Conservation (phyloP, 2,329 filamentous ascomycete species). For the Cryphonectria carpinicola region DNA sequence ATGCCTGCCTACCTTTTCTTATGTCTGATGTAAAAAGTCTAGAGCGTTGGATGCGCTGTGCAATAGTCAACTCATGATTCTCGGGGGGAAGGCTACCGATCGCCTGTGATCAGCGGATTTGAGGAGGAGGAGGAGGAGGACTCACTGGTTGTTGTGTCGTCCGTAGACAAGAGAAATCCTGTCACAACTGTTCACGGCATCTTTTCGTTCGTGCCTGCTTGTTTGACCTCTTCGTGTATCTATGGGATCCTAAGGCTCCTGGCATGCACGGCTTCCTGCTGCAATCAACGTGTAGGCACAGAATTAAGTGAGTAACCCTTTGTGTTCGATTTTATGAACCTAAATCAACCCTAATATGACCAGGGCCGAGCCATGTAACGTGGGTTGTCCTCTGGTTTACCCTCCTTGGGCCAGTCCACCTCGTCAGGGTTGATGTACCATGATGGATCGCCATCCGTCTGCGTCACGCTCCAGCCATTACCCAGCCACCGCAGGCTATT, state of each 20-base stretch:
- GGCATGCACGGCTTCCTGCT: neutral
- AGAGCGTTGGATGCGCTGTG: conserved; percentile 58
- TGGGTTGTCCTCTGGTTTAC: conserved; percentile 43
- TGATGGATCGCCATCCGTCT: conserved; percentile 42
- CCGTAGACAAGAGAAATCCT: neutral
- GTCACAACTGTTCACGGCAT: neutral
- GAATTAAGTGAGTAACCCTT: neutral
- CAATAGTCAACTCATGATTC: conserved; percentile 58
- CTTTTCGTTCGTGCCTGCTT: neutral
- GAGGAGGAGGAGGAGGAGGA: neutral
- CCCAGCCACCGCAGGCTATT: conserved; percentile 47
- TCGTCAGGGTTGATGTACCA: conserved; percentile 46
- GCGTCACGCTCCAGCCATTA: conserved; percentile 46
- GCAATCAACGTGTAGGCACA: neutral
- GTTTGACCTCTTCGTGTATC: neutral
- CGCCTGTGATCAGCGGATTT: neutral
- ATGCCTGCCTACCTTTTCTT: conserved; percentile 48
- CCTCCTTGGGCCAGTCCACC: conserved; percentile 41
- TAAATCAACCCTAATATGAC: conserved; percentile 36
- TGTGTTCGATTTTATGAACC: neutral
- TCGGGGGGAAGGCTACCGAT: neutral
- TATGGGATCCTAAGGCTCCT: neutral
- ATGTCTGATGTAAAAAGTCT: conserved; percentile 56
- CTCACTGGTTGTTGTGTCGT: neutral
- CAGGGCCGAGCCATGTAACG: conserved; percentile 41